phyloP scores from a whole-genome alignment of 495 filamentous ascomycete genomes.

The Barbatosphaeria neglecta region DNA sequence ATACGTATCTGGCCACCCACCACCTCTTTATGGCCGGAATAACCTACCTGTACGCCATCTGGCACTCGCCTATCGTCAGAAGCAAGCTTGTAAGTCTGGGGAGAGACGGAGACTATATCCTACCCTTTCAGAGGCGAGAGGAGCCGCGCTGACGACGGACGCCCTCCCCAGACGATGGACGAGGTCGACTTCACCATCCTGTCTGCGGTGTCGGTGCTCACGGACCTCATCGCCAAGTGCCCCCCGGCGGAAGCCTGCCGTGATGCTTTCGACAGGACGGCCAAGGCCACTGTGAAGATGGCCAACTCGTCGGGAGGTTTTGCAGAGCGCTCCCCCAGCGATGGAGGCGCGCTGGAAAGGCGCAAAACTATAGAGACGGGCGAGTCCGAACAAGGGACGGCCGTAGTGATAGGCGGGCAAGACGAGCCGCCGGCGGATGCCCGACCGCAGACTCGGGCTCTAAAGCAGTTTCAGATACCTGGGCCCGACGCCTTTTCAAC shows the following conservation, averaged over 20 bases:
- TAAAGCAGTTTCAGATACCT: not conserved
- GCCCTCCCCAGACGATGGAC: slow-evolving; percentile 57
- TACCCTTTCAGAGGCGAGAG: not conserved
- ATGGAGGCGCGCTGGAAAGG: no score
- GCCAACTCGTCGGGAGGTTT: slow-evolving; percentile 74
- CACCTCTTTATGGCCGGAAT: slow-evolving; percentile 97
- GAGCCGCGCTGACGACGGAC: slow-evolving; percentile 16
- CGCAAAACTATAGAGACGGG: no score
- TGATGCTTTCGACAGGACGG: slow-evolving; percentile 91
- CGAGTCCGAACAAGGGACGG: not conserved
- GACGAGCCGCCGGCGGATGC: slow-evolving; percentile 5
- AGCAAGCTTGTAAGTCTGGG: slow-evolving; percentile 70
- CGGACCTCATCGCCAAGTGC: slow-evolving; percentile 30
- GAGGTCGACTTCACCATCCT: slow-evolving; percentile 94
- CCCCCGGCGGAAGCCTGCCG: slow-evolving; percentile 55
- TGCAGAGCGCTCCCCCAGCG: slow-evolving; percentile 27
- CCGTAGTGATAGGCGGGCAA: not conserved
- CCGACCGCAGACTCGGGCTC: slow-evolving; percentile 3
- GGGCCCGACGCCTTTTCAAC: slow-evolving; percentile 13
- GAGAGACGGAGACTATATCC: no score
- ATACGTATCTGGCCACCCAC: slow-evolving; percentile 93
- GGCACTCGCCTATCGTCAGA: slow-evolving; percentile 84
- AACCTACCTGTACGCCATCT: slow-evolving; percentile 92
- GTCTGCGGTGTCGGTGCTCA: slow-evolving; percentile 61
- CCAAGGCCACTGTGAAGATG: slow-evolving; percentile 90